Evolutionary conservation across 345 rosid species (phyloP).

Genomic region (Lepidium didymum): DNA sequence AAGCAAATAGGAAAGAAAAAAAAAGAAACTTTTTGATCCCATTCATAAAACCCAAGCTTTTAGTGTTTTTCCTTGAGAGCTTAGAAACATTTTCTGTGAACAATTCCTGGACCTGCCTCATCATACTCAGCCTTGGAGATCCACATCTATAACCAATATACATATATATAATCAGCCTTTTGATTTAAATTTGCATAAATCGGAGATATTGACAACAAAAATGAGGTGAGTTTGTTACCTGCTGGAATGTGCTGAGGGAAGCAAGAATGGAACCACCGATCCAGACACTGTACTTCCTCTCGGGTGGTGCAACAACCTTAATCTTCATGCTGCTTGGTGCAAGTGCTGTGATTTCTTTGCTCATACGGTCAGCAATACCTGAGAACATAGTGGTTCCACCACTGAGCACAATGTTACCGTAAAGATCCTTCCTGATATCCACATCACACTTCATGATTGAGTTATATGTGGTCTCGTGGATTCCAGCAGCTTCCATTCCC

Average conservation of each 20-base stretch:
- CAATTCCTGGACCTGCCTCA: conserved; percentile 36
- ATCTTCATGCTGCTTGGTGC: conserved; percentile 77
- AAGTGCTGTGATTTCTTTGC: conserved; percentile 68
- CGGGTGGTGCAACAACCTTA: conserved; percentile 75
- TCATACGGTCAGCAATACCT: conserved; percentile 70
- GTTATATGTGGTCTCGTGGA: conserved; percentile 64
- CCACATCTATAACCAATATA: conserved; percentile 17
- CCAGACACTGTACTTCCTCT: conserved; percentile 77
- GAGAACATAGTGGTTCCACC: conserved; percentile 78
- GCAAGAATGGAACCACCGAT: conserved; percentile 76
- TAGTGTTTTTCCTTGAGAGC: conserved; percentile 13
- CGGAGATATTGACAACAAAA: not conserved
- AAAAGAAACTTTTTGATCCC: conserved; percentile 27
- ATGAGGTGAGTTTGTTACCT: conserved; percentile 21
- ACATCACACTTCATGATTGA: conserved; percentile 60
- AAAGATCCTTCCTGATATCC: conserved; percentile 44
- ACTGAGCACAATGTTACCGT: conserved; percentile 69
- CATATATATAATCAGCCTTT: not conserved
- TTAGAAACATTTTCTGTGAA: conserved; percentile 36
- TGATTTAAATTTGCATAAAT: not conserved
- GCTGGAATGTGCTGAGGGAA: conserved; percentile 76
- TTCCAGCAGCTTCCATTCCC: conserved; percentile 70
- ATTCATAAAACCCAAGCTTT: conserved; percentile 13
- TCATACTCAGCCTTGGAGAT: conserved; percentile 36
- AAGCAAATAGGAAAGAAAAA: conserved; percentile 14